Conservation (phyloP, 2,329 filamentous ascomycete species). For the Hawksworthiomyces lignivorus region DNA sequence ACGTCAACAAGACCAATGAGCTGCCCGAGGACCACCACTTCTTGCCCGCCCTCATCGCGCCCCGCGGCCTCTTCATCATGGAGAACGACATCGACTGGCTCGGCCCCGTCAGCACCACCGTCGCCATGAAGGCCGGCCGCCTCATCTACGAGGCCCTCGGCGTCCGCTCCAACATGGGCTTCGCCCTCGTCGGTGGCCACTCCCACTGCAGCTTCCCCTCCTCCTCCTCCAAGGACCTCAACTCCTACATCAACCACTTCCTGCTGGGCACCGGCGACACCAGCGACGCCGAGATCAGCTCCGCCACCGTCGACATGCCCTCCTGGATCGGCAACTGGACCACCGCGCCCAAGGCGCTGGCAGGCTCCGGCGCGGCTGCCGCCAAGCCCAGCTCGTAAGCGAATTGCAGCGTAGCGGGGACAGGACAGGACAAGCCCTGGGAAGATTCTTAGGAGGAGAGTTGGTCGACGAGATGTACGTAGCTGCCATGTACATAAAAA, state of each 20-base stretch:
- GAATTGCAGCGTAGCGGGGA: too few species aligned
- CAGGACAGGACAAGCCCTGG: too few species aligned
- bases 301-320: conserved; percentile 25
- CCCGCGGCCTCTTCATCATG: conserved; percentile 43
- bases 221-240: conserved; percentile 30
- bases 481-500: too few species aligned
- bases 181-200: conserved; percentile 42
- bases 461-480: too few species aligned
- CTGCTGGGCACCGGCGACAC: conserved; percentile 27
- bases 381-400: too few species aligned
- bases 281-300: conserved; percentile 23
- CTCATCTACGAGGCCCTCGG: conserved; percentile 44
- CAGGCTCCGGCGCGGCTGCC: too few species aligned
- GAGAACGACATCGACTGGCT: conserved; percentile 51
- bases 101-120: conserved; percentile 43
- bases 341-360: conserved; percentile 6
- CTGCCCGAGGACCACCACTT: conserved; percentile 49
- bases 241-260: conserved; percentile 45
- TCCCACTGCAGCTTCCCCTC: conserved; percentile 45
- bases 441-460: too few species aligned
- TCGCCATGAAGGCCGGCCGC: conserved; percentile 44
- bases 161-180: conserved; percentile 43
- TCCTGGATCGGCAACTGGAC: conserved; percentile 29
- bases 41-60: conserved; percentile 45
- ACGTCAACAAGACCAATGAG: conserved; percentile 33